Conservation (phyloP, 352 stramenopile genomes). For the Phytopythium kandeliae region DNA sequence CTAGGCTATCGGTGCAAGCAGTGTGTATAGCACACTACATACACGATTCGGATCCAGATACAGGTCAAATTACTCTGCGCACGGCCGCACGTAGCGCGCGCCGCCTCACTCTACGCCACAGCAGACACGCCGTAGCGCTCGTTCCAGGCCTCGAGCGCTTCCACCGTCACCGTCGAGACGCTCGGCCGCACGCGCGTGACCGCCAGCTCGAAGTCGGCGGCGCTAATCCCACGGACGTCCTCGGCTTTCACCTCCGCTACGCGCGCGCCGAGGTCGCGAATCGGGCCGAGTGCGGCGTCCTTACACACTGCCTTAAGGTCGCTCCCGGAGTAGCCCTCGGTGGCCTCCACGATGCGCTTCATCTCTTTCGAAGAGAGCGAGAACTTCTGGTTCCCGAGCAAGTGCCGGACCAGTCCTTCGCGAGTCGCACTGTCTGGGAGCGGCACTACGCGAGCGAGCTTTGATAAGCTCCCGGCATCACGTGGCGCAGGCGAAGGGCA, state of each 20-base stretch:
- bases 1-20: too few relatives aligned
- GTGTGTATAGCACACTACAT: not conserved
- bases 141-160: constrained; percentile 60
- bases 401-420: constrained; percentile 52
- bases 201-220: constrained; percentile 49
- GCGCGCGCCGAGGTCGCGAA: constrained; percentile 70
- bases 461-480: not conserved
- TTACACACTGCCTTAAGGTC: constrained; percentile 93
- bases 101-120: constrained; percentile 11
- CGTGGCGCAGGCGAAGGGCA: not conserved
- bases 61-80: too few relatives aligned
- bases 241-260: constrained; percentile 51
- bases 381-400: constrained; percentile 47
- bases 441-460: constrained; percentile 35
- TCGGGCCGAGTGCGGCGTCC: constrained; percentile 90
- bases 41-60: not conserved
- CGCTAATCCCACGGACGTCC: constrained; percentile 57
- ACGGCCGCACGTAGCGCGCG: too few relatives aligned
- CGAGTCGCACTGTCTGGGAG: constrained; percentile 51
- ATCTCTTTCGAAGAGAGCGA: constrained; percentile 56
- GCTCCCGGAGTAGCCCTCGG: constrained; percentile 81
- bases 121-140: constrained; percentile 60
- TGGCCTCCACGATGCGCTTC: constrained; percentile 58
- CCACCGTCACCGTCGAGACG: constrained; percentile 54
- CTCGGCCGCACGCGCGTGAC: constrained; percentile 60